Evolutionary conservation across 495 filamentous ascomycete species (phyloP), one percentile per base, ranked within the genome.

Genomic region (Geopyxis carbonaria): DNA sequence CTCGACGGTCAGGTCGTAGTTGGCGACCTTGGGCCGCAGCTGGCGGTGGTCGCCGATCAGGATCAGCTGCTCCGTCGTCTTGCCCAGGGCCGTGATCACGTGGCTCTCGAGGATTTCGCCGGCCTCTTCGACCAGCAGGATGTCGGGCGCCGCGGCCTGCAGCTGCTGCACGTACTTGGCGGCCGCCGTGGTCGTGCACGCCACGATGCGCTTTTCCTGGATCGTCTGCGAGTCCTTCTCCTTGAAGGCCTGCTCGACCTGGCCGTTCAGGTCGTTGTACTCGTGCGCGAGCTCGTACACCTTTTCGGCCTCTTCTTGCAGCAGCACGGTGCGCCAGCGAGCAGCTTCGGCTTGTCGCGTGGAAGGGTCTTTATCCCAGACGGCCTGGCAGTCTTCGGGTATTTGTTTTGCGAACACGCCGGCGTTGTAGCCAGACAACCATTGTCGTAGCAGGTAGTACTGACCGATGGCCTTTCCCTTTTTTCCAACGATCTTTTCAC

Each of bases 41-140:
- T 89, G 78, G 7, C 65, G 58, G 47, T 86, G 80, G 48, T 89
- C 81, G 0, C 81, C 80, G 45, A 89, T 85, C 5, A 76, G 64
- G 33, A 86, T 80, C 22, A 63, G 56, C 41, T 87, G 81, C 47
- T 87, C 73, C 9, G 83, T 56, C 0, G 65, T 68, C 1, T 77
- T 78, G 11, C 86, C 55, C 0, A 91, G 48, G 1, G 77, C 70
- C 0, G 75, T 72, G 5, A 87, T 57, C 0, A 75, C 59, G 47
- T 86, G 78, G 0, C 73, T 64, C 47, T 87, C 79, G 19, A 85
- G 54, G 0, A 87, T 75, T 43, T 86, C 78, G 2, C 71, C 80
- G 2, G 81, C 81, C 50, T 89, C 81, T 58, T 87, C 80, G 0
- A 83, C 68, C 0, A 87, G 47, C 18, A 81, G 48, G 4, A 77